Base-by-base conservation (phyloP, 345 rosid genomes). In the Citrus mangshanensis region DNA sequence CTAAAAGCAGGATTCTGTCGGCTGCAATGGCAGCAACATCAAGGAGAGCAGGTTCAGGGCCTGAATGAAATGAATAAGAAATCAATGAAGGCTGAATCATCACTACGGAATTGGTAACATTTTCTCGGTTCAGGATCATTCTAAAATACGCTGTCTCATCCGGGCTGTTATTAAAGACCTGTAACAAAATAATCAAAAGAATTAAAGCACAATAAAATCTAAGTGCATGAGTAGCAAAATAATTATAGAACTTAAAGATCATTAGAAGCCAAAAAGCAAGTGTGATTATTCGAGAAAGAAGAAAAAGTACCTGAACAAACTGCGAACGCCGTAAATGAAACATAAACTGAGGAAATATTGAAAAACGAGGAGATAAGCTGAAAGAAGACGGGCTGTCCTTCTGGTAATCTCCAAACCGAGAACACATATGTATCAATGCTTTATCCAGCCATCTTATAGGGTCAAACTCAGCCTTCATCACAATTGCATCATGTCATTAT, bases 91-190 rank as follows among this genome's bases (percentile, higher is more conserved):
- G 99, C 76, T 96, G 99, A 78, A 96, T 94, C 99, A 96, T 96
- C 81, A 91, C 93, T 68, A 91, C 87, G 55, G 99, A 90, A 82
- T 93, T 96, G 81, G 93, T 88, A 66, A 96, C 98, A 74, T 89
- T 96, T 85, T 96, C 98, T 79, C 97, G 77, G 89, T 93, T 89
- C 85, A 96, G 83, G 68, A 94, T 86, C 92, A 96, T 86, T 82
- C 99, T 90, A 61, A 89, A 96, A 85, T 94, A 96, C 71, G 99
- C 95, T 0, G 99, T 96, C 86, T 96, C 99, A 54, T 96, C 99
- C 5, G 98, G 99, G 83, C 99, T 96, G 85, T 94, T 94, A 83
- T 95, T 93, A 81, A 93, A 90, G 82, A 96, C 99, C 99, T 96
- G 85, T n/a, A 71, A 75, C 63, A 82, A 59, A 78, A 80, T 66